Conservation (phyloP, 495 filamentous ascomycete genomes). For the Cladorrhinum samala region DNA sequence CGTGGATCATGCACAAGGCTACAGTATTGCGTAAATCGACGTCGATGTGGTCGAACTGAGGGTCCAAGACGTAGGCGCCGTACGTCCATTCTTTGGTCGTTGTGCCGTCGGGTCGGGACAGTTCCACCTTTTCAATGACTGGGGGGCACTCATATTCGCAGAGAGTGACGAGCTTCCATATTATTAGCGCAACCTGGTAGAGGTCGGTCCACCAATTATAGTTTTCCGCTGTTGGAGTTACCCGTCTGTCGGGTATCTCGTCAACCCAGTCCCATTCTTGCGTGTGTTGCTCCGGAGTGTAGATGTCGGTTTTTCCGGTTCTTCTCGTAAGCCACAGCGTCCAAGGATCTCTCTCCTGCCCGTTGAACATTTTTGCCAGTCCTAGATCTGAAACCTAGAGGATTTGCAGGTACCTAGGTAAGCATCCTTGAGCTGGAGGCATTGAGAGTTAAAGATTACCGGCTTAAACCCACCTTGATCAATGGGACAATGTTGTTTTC, state of each 20-base stretch:
- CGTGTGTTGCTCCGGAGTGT: conserved; percentile 9
- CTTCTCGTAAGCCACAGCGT: not conserved
- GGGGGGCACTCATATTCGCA: not conserved
- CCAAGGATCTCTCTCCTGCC: not conserved
- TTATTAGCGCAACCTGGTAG: conserved; percentile 8
- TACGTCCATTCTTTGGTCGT: not conserved
- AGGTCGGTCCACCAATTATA: conserved; percentile 13
- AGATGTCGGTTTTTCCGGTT: not conserved
- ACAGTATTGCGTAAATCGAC: conserved; percentile 1
- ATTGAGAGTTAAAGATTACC: no score
- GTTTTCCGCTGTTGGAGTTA: conserved; percentile 5
- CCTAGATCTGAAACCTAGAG: conserved; percentile 9
- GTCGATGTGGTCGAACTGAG: conserved; percentile 1
- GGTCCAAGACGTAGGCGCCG: conserved; percentile 3
- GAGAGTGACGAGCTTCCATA: conserved; percentile 7
- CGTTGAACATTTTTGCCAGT: not conserved
- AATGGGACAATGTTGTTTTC: conserved; percentile 4
- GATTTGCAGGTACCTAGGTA: not conserved
- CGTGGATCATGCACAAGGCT: not conserved
- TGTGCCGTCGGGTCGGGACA: conserved; percentile 1
- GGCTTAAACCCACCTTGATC: not conserved
- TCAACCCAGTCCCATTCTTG: conserved; percentile 16
- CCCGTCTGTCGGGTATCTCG: not conserved
- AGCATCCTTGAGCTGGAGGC: no score
- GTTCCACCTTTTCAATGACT: not conserved